phyloP scores from a whole-genome alignment of 176 grass and related monocot species.

The Eremochloa ophiuroides region DNA sequence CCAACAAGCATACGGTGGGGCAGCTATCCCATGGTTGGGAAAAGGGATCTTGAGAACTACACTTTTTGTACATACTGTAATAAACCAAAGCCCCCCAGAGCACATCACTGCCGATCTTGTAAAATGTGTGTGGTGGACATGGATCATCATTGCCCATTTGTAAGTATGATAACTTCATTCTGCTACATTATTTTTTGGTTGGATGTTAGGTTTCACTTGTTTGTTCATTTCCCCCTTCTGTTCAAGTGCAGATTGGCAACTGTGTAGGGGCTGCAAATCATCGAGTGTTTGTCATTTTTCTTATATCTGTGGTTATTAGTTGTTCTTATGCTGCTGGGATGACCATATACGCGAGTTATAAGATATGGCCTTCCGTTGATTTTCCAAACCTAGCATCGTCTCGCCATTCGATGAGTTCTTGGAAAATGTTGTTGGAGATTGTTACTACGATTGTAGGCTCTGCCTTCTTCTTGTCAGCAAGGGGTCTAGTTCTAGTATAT shows the following conservation, averaged over 20 bases:
- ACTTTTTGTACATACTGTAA: conserved; percentile 80
- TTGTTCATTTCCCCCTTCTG: conserved; percentile 10
- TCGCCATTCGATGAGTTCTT: conserved; percentile 28
- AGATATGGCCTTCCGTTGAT: conserved; percentile 64
- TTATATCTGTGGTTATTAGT: conserved; percentile 74
- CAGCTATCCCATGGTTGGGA: conserved; percentile 83
- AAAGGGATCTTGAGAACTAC: conserved; percentile 82
- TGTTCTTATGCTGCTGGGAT: conserved; percentile 67
- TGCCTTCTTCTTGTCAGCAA: conserved; percentile 69
- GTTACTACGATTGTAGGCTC: conserved; percentile 53
- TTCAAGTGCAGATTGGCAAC: conserved; percentile 82
- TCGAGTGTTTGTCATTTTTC: conserved; percentile 73
- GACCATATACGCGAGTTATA: conserved; percentile 69
- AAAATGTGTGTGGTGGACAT: conserved; percentile 94
- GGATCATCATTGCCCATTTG: conserved; percentile 99
- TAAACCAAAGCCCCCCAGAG: conserved; percentile 87
- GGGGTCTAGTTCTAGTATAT: conserved; percentile 85
- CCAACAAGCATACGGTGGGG: conserved; percentile 72
- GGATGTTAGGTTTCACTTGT: neutral
- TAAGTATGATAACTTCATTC: conserved; percentile 43
- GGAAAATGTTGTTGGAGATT: conserved; percentile 45
- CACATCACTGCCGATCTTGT: conserved; percentile 97
- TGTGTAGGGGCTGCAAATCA: conserved; percentile 92
- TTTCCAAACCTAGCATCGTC: conserved; percentile 39
- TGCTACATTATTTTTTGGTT: neutral